Evolutionary conservation across 176 grass and related monocot species (phyloP).

Genomic region (Panicum miliaceum): DNA sequence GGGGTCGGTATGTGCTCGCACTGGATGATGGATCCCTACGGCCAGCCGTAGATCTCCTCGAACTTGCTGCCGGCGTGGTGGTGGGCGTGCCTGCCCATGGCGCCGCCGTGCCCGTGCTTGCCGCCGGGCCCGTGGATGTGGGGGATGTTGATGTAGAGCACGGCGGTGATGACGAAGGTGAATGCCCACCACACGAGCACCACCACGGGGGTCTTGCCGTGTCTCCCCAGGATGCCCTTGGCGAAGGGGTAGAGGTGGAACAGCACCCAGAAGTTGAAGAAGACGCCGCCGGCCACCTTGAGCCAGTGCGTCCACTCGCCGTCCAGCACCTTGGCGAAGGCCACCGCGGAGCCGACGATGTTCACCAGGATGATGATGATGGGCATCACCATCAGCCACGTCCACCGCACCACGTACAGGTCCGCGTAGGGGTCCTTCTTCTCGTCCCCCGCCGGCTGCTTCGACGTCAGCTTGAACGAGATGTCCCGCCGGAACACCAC

Average conservation of each 20-base stretch:
- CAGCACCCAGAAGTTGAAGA: constrained; percentile 98
- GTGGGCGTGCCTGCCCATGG: not conserved
- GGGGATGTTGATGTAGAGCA: constrained; percentile 84
- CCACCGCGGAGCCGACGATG: constrained; percentile 78
- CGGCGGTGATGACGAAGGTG: constrained; percentile 82
- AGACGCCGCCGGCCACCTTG: constrained; percentile 82
- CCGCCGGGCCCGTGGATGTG: constrained; percentile 45
- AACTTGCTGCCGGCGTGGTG: constrained; percentile 28
- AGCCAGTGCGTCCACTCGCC: constrained; percentile 86
- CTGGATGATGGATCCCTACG: not conserved
- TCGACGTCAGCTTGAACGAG: constrained; percentile 81
- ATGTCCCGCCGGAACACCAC: constrained; percentile 80
- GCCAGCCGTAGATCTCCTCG: not conserved
- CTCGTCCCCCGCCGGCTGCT: constrained; percentile 72
- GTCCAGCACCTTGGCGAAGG: constrained; percentile 78
- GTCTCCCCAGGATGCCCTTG: constrained; percentile 82
- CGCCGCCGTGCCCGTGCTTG: not conserved
- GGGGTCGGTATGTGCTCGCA: no score
- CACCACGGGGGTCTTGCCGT: constrained; percentile 73
- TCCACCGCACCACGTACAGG: constrained; percentile 79
- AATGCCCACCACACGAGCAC: constrained; percentile 90
- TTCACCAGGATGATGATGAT: constrained; percentile 82
- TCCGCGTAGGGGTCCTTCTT: constrained; percentile 91
- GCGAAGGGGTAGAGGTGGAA: constrained; percentile 91
- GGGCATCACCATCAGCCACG: constrained; percentile 71